Percentiles rank a stretch among this genome's conserved stretches.
phyloP scores from a whole-genome alignment of 2,329 filamentous ascomycete species.

The Endoconidiophora polonica region DNA sequence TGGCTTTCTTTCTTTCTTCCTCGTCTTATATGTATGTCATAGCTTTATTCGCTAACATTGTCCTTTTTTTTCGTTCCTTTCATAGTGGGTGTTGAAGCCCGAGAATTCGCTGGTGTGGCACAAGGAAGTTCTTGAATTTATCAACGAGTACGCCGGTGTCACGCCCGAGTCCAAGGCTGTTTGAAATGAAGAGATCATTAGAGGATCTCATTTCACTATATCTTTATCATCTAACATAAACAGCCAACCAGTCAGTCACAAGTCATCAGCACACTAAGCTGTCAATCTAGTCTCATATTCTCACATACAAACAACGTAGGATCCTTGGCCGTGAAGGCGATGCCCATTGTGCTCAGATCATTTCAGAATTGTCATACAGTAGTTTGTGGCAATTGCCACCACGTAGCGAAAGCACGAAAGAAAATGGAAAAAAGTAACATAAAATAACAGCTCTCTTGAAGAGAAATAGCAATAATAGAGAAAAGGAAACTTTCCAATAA shows the following conservation, averaged over 20 bases:
- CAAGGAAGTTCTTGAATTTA: constrained; percentile 64
- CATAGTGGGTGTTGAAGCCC: constrained; percentile 67
- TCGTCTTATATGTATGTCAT: neutral
- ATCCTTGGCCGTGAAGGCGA: too few relatives aligned
- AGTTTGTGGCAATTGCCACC: too few relatives aligned
- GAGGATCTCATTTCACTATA: too few relatives aligned
- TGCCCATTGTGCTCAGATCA: too few relatives aligned
- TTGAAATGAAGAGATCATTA: neutral
- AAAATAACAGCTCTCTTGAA: neutral
- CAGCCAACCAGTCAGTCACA: neutral
- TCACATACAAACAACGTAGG: too few relatives aligned
- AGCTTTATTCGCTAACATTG: neutral
- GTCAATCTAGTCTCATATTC: too few relatives aligned
- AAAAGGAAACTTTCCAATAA: constrained; percentile 6
- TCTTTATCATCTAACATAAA: neutral
- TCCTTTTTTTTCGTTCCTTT: neutral
- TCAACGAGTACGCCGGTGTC: constrained; percentile 43
- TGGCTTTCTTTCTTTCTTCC: neutral
- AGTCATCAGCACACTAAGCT: too few relatives aligned
- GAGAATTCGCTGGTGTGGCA: constrained; percentile 91
- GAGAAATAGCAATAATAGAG: constrained; percentile 1
- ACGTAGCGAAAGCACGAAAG: neutral
- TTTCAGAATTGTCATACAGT: too few relatives aligned
- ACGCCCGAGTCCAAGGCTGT: neutral
- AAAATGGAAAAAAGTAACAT: constrained; percentile 4